phyloP scores from a whole-genome alignment of 331 rosid species.

The Acacia pycnantha region DNA sequence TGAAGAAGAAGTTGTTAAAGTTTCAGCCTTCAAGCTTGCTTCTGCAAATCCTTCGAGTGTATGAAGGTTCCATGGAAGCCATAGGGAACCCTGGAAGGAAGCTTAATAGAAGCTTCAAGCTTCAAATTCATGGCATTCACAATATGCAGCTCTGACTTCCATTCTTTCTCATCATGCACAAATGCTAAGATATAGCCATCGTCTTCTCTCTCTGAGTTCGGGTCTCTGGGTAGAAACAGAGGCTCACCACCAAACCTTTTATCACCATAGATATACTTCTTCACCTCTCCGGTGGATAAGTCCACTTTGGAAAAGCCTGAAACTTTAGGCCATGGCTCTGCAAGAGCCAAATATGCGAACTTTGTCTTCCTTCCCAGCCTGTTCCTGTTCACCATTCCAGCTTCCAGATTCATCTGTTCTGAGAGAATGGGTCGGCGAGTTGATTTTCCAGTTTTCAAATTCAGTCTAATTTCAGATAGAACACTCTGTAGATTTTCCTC shows the following conservation, averaged over 20 bases:
- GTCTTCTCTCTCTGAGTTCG: constrained; percentile 53
- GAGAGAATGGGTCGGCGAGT: constrained; percentile 55
- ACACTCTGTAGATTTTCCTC: constrained; percentile 70
- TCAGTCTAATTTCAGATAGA: constrained; percentile 74
- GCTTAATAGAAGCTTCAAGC: constrained; percentile 67
- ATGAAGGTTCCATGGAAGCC: constrained; percentile 97
- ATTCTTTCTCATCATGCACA: constrained; percentile 84
- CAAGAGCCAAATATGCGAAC: constrained; percentile 77
- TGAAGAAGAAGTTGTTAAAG: neutral
- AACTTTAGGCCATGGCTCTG: constrained; percentile 97
- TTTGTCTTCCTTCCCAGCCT: constrained; percentile 64
- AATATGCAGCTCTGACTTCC: constrained; percentile 75
- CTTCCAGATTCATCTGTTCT: constrained; percentile 74
- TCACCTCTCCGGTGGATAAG: constrained; percentile 55
- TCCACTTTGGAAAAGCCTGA: constrained; percentile 91
- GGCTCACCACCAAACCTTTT: constrained; percentile 86
- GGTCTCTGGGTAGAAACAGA: constrained; percentile 65
- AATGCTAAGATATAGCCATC: constrained; percentile 79
- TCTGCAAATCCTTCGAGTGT: constrained; percentile 51
- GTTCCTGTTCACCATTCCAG: constrained; percentile 96
- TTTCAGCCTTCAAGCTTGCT: constrained; percentile 41
- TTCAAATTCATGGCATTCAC: constrained; percentile 68
- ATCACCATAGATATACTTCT: constrained; percentile 60
- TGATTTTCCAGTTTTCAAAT: constrained; percentile 66
- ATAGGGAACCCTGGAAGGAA: constrained; percentile 89